phyloP scores from a whole-genome alignment of 2,329 filamentous ascomycete genomes.

The Arthroderma uncinatum region DNA sequence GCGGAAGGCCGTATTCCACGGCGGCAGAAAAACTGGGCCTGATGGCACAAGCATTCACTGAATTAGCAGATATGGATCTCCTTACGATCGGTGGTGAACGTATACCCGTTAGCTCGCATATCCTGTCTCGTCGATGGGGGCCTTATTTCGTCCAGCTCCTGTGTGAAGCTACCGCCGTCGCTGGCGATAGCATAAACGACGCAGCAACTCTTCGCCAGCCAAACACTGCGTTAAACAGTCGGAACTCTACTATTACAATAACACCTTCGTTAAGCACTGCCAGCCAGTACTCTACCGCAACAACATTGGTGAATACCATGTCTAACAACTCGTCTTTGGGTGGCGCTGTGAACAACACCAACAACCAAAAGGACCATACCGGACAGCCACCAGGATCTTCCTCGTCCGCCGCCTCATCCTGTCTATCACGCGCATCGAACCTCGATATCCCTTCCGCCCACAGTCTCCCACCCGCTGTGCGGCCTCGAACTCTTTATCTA shows the following conservation, averaged over 20 bases:
- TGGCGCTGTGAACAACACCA: slow-evolving; percentile 15
- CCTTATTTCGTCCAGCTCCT: slow-evolving; percentile 91
- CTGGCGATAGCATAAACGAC: slow-evolving; percentile 58
- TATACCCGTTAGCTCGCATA: slow-evolving; percentile 83
- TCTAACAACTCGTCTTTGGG: slow-evolving; percentile 10
- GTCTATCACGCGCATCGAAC: slow-evolving; percentile 21
- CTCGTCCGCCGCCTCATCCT: not conserved
- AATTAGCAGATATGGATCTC: slow-evolving; percentile 93
- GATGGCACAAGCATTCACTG: slow-evolving; percentile 64
- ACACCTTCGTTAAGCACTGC: slow-evolving; percentile 46
- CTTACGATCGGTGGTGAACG: slow-evolving; percentile 82
- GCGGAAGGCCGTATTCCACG: slow-evolving; percentile 62
- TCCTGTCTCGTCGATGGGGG: slow-evolving; percentile 82
- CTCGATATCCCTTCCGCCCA: slow-evolving; percentile 45
- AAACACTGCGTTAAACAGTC: slow-evolving; percentile 46
- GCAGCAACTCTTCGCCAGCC: slow-evolving; percentile 60
- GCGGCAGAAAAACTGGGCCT: slow-evolving; percentile 79
- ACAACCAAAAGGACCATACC: not conserved
- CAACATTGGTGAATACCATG: slow-evolving; percentile 30
- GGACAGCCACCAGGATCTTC: slow-evolving; percentile 1
- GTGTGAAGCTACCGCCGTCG: slow-evolving; percentile 61
- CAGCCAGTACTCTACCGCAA: slow-evolving; percentile 34
- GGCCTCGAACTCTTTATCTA: slow-evolving; percentile 79
- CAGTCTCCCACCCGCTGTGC: slow-evolving; percentile 45
- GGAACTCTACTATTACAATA: slow-evolving; percentile 77